Conservation (phyloP, 1,284 basidiomycete genomes). For the Moesziomyces sp. region DNA sequence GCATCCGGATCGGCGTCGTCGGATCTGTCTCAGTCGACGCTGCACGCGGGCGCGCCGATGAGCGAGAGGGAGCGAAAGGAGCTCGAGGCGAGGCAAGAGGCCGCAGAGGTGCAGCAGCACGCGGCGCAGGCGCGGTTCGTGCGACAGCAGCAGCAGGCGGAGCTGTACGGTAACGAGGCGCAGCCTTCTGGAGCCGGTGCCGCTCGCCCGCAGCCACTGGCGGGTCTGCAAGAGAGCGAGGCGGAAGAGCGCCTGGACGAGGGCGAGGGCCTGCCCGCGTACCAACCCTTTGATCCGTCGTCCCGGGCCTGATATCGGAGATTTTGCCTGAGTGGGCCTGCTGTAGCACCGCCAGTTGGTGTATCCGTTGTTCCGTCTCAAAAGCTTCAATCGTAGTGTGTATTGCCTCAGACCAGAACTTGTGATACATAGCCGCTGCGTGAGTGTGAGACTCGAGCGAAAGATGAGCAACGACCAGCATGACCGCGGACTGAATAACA, state of each 20-base stretch:
- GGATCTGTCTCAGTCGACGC: background rate
- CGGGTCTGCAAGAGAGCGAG: constrained; percentile 35
- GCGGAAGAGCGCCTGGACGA: constrained; percentile 25
- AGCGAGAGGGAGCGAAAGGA: constrained; percentile 39
- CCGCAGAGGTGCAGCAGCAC: constrained; percentile 38
- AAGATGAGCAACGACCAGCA: too few species aligned
- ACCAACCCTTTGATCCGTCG: constrained; percentile 29
- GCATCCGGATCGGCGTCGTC: constrained; percentile 12
- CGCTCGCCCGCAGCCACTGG: constrained; percentile 11
- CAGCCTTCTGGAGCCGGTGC: constrained; percentile 13
- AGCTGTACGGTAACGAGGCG: constrained; percentile 24
- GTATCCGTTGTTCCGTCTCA: too few species aligned
- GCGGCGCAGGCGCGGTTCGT: constrained; percentile 25
- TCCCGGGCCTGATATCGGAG: constrained; percentile 6
- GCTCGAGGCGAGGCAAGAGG: constrained; percentile 33
- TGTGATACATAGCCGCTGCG: too few species aligned
- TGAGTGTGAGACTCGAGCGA: too few species aligned
- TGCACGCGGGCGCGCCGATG: constrained; percentile 4
- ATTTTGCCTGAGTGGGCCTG: too few species aligned
- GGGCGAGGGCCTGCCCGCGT: constrained; percentile 37
- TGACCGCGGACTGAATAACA: too few species aligned
- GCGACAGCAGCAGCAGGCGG: constrained; percentile 36
- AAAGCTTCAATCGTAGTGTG: too few species aligned
- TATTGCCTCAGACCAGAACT: too few species aligned
- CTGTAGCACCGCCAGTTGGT: too few species aligned